Base-by-base conservation (phyloP, 2,329 filamentous ascomycete genomes). In the Fusarium torreyae region DNA sequence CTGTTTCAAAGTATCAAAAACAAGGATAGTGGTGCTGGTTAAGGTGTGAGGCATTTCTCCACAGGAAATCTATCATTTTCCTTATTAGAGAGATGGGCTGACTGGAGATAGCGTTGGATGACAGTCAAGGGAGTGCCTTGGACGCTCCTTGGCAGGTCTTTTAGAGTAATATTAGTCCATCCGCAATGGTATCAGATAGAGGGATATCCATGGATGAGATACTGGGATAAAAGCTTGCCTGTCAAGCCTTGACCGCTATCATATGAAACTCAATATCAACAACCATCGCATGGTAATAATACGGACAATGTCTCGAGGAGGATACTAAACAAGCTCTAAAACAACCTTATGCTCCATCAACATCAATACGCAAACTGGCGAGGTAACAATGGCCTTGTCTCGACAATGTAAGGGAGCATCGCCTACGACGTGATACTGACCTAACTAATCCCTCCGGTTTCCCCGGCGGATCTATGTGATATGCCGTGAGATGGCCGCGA, bases 1-100 rank as follows among this genome's bases (percentile, higher is more conserved):
- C 45, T 38, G 67, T 71, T 74, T 72, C 71, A 72, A 45, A 63
- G 56, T 49, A 22, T 57, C 36, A 40, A 56, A 44, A 56, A 46
- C 65, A 70, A 61, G 60, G 63, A 57, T 65, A 34, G 34, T 42
- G 45, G 42, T 40, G 39, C 50, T 60, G 45, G 44, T 38, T 52
- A 40, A 57, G 46, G 52, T 46, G 51, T 68, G 69, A 71, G 61
- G 69, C 36, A 69, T 74, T 63, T 65, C 66, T 40, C 59, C 52
- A 52, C 49, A 55, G 36, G 49, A 63, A 24, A 40, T 26, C 42
- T 42, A 53, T 48, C 48, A 49, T 57, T 52, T 31, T 66, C 52
- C 48, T 63, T 68, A 57, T 64, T 63, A 57, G 34, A 64, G 58
- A 64, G 56, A 70, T 57, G 67, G 52, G 58, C 66, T 72, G 54